phyloP scores from a whole-genome alignment of 345 rosid genomes.

The Euphorbia lathyris region DNA sequence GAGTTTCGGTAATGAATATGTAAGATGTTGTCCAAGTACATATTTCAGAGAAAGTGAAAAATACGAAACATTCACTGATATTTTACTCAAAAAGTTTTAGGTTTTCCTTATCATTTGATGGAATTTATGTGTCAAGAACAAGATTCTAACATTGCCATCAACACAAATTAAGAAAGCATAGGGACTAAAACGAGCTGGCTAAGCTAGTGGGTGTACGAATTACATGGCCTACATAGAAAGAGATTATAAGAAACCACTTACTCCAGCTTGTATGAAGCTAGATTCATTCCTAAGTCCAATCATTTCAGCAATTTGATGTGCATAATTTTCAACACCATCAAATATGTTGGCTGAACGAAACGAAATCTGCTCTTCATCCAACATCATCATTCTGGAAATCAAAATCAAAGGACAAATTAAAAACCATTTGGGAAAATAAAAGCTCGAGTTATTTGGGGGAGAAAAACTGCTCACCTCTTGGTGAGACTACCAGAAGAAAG shows the following conservation, averaged over 20 bases:
- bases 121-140: background rate
- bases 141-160: background rate
- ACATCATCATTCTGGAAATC: slow-evolving; percentile 85
- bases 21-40: no score
- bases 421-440: slow-evolving; percentile 6
- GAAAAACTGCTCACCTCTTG: slow-evolving; percentile 57
- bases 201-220: background rate
- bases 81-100: background rate
- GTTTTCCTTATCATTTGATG: background rate
- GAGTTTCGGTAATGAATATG: no score
- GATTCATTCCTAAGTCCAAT: slow-evolving; percentile 85
- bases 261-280: slow-evolving; percentile 85
- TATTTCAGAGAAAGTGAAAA: no score
- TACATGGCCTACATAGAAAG: background rate
- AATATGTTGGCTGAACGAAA: slow-evolving; percentile 87
- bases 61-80: no score
- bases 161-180: background rate
- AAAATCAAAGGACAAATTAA: slow-evolving; percentile 17
- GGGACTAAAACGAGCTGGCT: background rate
- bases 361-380: slow-evolving; percentile 94
- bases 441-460: background rate
- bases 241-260: slow-evolving; percentile 30
- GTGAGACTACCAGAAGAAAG: slow-evolving; percentile 93
- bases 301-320: slow-evolving; percentile 97
- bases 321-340: slow-evolving; percentile 96